Base-by-base conservation (phyloP, 2,329 filamentous ascomycete genomes). In the Neopestalotiopsis clavispora region DNA sequence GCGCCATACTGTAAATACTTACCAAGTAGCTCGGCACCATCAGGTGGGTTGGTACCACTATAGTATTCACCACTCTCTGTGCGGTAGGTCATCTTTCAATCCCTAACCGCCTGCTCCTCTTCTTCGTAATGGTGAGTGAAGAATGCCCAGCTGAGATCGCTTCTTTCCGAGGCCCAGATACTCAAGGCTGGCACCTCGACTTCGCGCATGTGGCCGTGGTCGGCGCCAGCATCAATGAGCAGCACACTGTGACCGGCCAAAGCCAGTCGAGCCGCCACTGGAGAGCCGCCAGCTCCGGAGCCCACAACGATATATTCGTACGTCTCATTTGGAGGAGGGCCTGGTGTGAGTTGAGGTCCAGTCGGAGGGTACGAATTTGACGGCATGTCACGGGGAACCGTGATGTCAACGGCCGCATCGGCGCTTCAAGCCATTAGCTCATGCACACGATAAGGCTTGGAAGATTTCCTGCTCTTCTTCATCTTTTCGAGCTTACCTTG, bases 241-340 rank as follows among this genome's bases (percentile, higher is more conserved):
- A 91, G 84, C 1, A 86, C 86, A 72, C 84, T 87, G 79, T 87
- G 84, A 60, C 89, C 88, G 45, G 86, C 86, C 58, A 86, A 78
- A 28, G 89, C 89, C 34, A 91, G 84, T 40, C 87, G 83, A 34
- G 86, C 85, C 20, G 88, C 87, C 5, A 90, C 76, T 10, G 88
- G 87, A 17, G 85, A 87, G 60, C 88, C 88, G 20, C 88, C 88
- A 12, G 87, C 82, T 5, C 88, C 88, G 7, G 86, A 88, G 17
- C 89, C 89, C 42, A 91, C 86, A 12, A 91, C 83, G 56, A 91
- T 82, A 78, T 89, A 91, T 69, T 91, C 89, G 74, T 90, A 90
- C 45, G n/a, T 52, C n/a, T 52, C 45, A 52, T 52, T 52, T 17
- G 45, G n/a, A 7, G 45, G 45, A 52, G 45, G 45, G 17, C 45